Conservation (phyloP, 805 yeast genomes). For the Zygotorulaspora danielsina region DNA sequence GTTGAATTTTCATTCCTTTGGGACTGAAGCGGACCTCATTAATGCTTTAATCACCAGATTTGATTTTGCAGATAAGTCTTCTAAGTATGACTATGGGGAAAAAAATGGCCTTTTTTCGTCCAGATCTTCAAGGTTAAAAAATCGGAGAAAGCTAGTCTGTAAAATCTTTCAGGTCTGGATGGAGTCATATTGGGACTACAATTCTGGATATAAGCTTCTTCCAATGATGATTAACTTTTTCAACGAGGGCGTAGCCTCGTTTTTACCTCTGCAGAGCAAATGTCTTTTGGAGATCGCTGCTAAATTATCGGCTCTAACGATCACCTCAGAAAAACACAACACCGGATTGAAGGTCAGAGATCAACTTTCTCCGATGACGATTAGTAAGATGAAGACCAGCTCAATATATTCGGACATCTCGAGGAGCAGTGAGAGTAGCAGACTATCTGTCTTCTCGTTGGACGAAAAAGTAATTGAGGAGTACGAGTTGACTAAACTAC, state of each 20-base stretch:
- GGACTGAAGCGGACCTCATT: slow-evolving; percentile 60
- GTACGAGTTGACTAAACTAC: slow-evolving; percentile 45
- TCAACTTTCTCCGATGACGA: slow-evolving; percentile 54
- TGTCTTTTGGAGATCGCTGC: slow-evolving; percentile 60
- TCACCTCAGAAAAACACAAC: slow-evolving; percentile 6
- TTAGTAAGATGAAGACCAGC: slow-evolving; percentile 29
- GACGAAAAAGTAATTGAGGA: slow-evolving; percentile 53
- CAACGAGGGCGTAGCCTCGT: slow-evolving; percentile 64
- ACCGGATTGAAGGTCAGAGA: slow-evolving; percentile 20
- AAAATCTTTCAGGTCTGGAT: slow-evolving; percentile 77
- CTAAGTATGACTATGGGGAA: slow-evolving; percentile 33
- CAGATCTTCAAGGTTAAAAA: slow-evolving; percentile 45
- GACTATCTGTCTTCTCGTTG: slow-evolving; percentile 32
- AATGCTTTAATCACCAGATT: slow-evolving; percentile 65
- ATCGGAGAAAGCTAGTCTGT: slow-evolving; percentile 62
- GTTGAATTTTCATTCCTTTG: slow-evolving; percentile 68
- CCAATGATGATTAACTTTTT: slow-evolving; percentile 73
- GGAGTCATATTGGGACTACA: slow-evolving; percentile 81
- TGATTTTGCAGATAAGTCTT: slow-evolving; percentile 44
- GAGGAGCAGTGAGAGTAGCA: slow-evolving; percentile 17
- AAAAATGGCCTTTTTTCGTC: slow-evolving; percentile 40
- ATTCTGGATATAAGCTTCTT: slow-evolving; percentile 53
- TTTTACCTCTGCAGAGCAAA: slow-evolving; percentile 62
- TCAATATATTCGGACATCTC: slow-evolving; percentile 40
- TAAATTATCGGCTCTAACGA: slow-evolving; percentile 43